Conservation (phyloP, 2,329 filamentous ascomycete species). For the Pestalotiopsis sp. region DNA sequence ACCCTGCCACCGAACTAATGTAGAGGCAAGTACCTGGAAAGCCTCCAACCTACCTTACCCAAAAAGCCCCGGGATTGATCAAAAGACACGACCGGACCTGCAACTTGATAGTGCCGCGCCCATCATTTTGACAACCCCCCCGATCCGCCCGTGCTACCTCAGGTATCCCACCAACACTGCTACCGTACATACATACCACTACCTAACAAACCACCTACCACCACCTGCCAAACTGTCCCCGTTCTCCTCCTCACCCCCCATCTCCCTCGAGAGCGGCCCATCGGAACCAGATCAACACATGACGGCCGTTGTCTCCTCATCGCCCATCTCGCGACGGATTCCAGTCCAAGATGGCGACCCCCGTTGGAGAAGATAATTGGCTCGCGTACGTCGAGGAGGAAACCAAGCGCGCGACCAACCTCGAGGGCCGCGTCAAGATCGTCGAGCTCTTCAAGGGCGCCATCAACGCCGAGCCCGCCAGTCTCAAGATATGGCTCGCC, state of each 20-base stretch:
- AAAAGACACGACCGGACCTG: not conserved
- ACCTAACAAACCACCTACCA: not conserved
- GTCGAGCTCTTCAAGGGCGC: constrained; percentile 75
- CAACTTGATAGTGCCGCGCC: not conserved
- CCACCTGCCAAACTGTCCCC: not conserved
- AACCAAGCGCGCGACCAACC: constrained; percentile 57
- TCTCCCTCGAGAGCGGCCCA: not conserved
- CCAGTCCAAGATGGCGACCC: constrained; percentile 46
- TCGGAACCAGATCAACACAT: not conserved
- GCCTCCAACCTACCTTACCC: not conserved
- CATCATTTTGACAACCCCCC: not conserved
- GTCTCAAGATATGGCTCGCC: constrained; percentile 72
- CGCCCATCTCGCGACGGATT: not conserved
- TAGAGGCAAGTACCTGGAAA: not conserved
- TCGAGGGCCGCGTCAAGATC: constrained; percentile 69
- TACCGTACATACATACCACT: not conserved
- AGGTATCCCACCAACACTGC: not conserved
- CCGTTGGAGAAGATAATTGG: constrained; percentile 78
- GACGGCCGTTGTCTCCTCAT: not conserved
- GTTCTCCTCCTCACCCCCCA: not conserved
- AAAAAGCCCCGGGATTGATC: not conserved
- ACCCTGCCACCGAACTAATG: not conserved
- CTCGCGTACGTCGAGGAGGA: constrained; percentile 76
- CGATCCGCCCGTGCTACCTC: not conserved
- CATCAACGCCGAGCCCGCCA: constrained; percentile 70